Percentiles rank a stretch among this genome's conserved stretches.
These are phyloP conservation scores for Mortierella sp. DNA, from an alignment of 371 early-diverging fungal species.

Conservation along the genomic window DNA sequence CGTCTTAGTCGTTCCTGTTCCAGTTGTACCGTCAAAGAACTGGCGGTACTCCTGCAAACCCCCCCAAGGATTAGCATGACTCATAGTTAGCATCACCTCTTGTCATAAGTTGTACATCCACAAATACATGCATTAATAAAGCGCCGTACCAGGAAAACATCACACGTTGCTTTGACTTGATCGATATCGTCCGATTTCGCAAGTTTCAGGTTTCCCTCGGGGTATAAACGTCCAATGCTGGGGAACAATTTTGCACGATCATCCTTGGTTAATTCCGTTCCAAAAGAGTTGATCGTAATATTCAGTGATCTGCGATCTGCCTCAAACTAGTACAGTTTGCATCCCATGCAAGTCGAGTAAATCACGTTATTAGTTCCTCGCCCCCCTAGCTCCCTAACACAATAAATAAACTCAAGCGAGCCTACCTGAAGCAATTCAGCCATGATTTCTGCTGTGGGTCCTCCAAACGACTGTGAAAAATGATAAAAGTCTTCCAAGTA, in stretches of 20 bases:
- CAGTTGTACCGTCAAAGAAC: conserved; percentile 71
- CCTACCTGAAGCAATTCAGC: conserved; percentile 83
- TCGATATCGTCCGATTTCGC: conserved; percentile 94
- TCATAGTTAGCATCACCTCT: no score
- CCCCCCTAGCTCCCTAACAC: no score
- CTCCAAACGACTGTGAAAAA: conserved; percentile 88
- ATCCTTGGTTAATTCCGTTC: conserved; percentile 92
- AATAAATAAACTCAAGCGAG: no score
- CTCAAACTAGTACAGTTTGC: conserved; percentile 80
- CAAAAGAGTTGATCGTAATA: conserved; percentile 52
- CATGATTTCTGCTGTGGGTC: conserved; percentile 96
- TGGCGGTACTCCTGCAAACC: conserved; percentile 71
- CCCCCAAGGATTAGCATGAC: no score
- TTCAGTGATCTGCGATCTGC: conserved; percentile 98
- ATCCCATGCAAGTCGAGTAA: no score
- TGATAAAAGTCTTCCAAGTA: conserved; percentile 97
- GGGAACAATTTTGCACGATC: conserved; percentile 96
- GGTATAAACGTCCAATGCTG: conserved; percentile 91
- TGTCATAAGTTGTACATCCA: no score
- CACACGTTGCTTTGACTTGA: conserved; percentile 89
- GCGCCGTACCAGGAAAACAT: conserved; percentile 68
- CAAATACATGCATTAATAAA: no score
- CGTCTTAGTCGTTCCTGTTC: conserved; percentile 61
- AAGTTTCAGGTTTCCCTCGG: conserved; percentile 88
- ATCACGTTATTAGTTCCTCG: conserved; percentile 37